Evolutionary conservation across 371 early-diverging fungal genomes (phyloP).

Genomic region (Rhizopus sp.): DNA sequence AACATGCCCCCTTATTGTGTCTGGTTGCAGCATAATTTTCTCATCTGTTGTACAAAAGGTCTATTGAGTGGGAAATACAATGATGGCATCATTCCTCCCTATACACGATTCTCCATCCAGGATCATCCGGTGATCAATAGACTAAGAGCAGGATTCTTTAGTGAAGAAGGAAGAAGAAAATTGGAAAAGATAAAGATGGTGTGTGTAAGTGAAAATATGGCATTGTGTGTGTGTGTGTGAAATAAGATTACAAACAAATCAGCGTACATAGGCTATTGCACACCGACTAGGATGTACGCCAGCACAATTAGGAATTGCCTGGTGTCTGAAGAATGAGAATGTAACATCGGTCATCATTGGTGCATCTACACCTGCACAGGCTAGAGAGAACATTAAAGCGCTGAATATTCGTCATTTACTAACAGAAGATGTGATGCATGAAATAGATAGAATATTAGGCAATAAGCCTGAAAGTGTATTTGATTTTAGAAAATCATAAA

Average conservation of each 20-base stretch:
- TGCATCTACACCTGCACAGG: slow-evolving; percentile 73
- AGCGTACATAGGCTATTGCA: slow-evolving; percentile 56
- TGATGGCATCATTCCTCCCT: slow-evolving; percentile 65
- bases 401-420: slow-evolving; percentile 59
- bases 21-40: neutral
- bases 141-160: slow-evolving; percentile 58
- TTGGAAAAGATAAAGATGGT: slow-evolving; percentile 54
- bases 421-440: slow-evolving; percentile 68
- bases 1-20: neutral
- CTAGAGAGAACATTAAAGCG: slow-evolving; percentile 74
- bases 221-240: neutral
- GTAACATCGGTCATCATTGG: slow-evolving; percentile 70
- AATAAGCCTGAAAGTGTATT: slow-evolving; percentile 73
- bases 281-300: slow-evolving; percentile 65
- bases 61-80: slow-evolving; percentile 82
- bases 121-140: slow-evolving; percentile 67
- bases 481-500: slow-evolving; percentile 62
- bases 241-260: neutral
- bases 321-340: slow-evolving; percentile 72
- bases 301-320: slow-evolving; percentile 81
- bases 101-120: slow-evolving; percentile 68
- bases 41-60: slow-evolving; percentile 17
- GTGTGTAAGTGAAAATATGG: slow-evolving; percentile 35
- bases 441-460: slow-evolving; percentile 65
- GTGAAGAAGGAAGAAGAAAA: slow-evolving; percentile 64